Evolutionary conservation across 352 stramenopile genomes (phyloP), one percentile per base, ranked within the genome.

Genomic region (Pythium oligandrum): DNA sequence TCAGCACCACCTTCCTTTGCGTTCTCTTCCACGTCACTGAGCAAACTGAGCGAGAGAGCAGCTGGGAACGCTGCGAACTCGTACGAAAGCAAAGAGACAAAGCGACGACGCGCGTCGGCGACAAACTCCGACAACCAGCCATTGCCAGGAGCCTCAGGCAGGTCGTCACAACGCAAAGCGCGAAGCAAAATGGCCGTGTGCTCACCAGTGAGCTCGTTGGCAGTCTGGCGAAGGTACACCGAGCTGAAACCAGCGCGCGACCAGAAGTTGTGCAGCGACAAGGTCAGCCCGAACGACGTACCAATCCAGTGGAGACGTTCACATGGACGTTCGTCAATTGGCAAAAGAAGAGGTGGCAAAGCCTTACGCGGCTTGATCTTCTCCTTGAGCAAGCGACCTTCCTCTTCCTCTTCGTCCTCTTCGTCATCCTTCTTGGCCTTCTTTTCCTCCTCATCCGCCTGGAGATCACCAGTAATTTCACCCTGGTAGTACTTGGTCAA

Each of bases 141-240:
- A 47, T 86, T 53, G 10, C 80, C 67, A 2, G 90, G 88, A 12
- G 85, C 69, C 43, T 86, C 80, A 2, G 78, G 75, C 33, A 97
- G 55, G 48, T 91, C 86, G 44, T 94, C 74, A 45, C 80, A 90
- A 51, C 66, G 70, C 54, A 93, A 68, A 10, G 75, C 70, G 44
- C 78, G 78, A 60, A 93, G 66, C 78, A 97, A 78, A 61, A 99
- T 98, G 10, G 90, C 78, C 33, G 95, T 98, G 68, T 99, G 95
- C 71, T 99, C 97, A 30, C 97, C 97, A 32, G 97, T 99, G 44
- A 99, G 83, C 38, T 99, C 96, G 71, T 99, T 99, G n/a, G 95
- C 79, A 5, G 97, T 99, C 75, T 99, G 97, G 0, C 97, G 92
- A 35, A 99, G 77, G 68, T 99, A 99, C 26, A 99, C 85, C 4